Base-by-base conservation (phyloP, 345 rosid species). In the Pugionium cornutum region DNA sequence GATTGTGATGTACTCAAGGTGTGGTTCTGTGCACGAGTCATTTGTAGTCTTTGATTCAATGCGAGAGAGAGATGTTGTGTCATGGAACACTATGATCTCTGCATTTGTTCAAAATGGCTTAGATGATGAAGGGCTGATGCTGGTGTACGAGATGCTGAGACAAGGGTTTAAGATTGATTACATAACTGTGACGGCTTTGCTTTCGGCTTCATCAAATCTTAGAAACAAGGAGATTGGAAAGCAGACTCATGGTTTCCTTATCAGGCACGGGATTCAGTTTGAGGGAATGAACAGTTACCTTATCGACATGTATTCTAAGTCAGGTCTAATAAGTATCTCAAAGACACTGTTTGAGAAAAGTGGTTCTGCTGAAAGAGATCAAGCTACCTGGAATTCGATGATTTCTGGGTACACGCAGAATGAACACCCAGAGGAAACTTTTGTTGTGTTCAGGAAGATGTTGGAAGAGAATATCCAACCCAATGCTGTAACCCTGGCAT, bases 331-430 rank as follows among this genome's bases (percentile, higher is more conserved):
- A 31, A 76, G 74, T 76, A 75, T 63, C 48, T 76, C 91, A 52
- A 59, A 68, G 61, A 66, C 29, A 11, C 66, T 89, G 39, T 89
- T 87, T 74, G 80, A 72, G 77, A 73, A 62, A 44, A 68, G 69
- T 37, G 47, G 42, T 56, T 31, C 55, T 43, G 61, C 32, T 25
- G 78, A 70, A 61, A 70, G 76, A 74, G 96, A 91, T 81, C 92
- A 82, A 62, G 92, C 95, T 67, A 87, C 87, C 26, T 92, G 95
- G 96, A 92, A 92, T 70, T 80, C 96, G 43, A 85, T 89, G 89
- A 75, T 92, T 73, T 81, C 90, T 51, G 98, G 98, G 40, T 89
- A 80, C 75, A 78, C 88, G 0, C 96, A 87, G 69, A 84, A 87
- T 64, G 89, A 83, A 52, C 74, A 78, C 68, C 56, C 69, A 37